Base-by-base conservation (phyloP, 2,329 filamentous ascomycete genomes). In the Pseudogymnoascus sp. region DNA sequence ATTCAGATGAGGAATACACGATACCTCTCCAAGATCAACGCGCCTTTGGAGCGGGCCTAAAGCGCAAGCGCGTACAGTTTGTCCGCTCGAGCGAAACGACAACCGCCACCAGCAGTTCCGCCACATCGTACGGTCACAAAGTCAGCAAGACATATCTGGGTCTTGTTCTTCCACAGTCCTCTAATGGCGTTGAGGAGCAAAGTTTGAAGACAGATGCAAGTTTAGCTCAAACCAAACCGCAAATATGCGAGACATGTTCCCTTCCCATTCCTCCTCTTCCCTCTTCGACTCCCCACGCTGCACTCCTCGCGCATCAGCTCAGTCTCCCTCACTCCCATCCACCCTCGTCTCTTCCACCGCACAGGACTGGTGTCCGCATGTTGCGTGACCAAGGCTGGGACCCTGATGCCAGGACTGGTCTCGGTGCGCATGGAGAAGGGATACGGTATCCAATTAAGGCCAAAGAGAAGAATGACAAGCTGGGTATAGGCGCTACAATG, bases 391-490 rank as follows among this genome's bases (percentile, higher is more conserved):
- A 88, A 63, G 89, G 89, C 28, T 92, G 88, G 85, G 86, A 92
- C 68, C 87, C 89, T 0, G 89, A 92, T 73, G 79, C 84, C 28
- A 79, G 91, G 2, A 74, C 77, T 14, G 92, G 92, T 0, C 79
- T 97, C 0, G 92, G 92, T 0, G 82, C 82, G 8, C 75, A 77
- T 2, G 86, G 89, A 0, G 76, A 81, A 69, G 92, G 92, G 2
- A 87, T 91, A 64, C 80, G 87, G 41, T 87, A 86, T 66, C 92
- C 92, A 0, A 79, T 97, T 65, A 91, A 91, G 71, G 78, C 84
- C 0, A 71, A 68, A 55, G 77, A 82, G 62, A 96, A 96, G 75
- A 82, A 86, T 45, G 85, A 93, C 71, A 91, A 83, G 3, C 77
- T 89, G 6, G 93, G 92, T 0, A 74, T 96, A 25, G 91, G 92